Conservation (phyloP, 768 basidiomycete species). For the Russula sp. region DNA sequence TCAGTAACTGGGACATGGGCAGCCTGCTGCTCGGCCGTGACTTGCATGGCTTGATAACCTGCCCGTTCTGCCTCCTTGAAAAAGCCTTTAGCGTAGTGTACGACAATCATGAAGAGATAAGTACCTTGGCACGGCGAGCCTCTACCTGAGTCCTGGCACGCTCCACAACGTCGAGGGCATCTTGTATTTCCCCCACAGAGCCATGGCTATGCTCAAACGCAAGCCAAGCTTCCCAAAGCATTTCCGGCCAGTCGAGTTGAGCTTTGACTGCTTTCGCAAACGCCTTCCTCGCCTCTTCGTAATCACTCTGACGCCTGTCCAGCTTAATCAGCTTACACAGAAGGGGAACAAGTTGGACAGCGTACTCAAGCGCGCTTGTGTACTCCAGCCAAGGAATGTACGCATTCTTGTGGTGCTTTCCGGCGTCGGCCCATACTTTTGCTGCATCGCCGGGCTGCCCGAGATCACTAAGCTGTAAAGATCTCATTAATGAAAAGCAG, state of each 20-base stretch:
- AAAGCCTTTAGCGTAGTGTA: background rate
- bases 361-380: conserved; percentile 71
- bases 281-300: conserved; percentile 59
- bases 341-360: conserved; percentile 10
- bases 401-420: conserved; percentile 64
- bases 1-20: conserved; percentile 37
- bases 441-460: conserved; percentile 38
- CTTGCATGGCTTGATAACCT: conserved; percentile 49
- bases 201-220: conserved; percentile 87
- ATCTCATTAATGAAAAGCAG: background rate
- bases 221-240: conserved; percentile 86
- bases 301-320: conserved; percentile 50
- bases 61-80: conserved; percentile 63
- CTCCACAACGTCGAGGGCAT: conserved; percentile 60
- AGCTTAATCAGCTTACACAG: background rate
- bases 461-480: conserved; percentile 44
- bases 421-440: conserved; percentile 61
- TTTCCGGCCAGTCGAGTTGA: conserved; percentile 93
- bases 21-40: conserved; percentile 43
- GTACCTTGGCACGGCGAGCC: conserved; percentile 59
- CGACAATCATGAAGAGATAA: conserved; percentile 25
- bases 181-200: conserved; percentile 60
- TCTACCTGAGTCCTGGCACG: conserved; percentile 64
- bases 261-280: conserved; percentile 67
- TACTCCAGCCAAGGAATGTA: conserved; percentile 76